These are phyloP conservation scores for Solanum lignicaule DNA, from an alignment of 257 asterid species.

Conservation along the genomic window DNA sequence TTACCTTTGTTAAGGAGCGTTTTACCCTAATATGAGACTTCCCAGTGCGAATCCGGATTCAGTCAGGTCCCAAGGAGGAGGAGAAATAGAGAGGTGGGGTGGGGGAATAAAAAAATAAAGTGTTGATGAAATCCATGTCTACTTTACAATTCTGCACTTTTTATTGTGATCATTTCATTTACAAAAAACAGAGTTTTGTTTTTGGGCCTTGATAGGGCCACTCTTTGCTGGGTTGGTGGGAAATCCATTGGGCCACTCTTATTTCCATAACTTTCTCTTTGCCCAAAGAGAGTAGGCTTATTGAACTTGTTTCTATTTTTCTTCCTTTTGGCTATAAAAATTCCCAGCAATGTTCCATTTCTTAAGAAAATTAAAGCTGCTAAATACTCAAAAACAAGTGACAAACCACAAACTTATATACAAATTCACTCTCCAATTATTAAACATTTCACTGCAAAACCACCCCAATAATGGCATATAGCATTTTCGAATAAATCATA, in stretches of 20 bases:
- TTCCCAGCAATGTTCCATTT: background rate
- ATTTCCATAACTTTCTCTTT: background rate
- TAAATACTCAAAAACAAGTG: background rate
- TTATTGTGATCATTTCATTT: background rate
- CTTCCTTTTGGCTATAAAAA: background rate
- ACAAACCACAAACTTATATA: background rate
- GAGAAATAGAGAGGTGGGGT: background rate
- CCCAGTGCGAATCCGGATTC: accelerated
- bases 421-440: background rate
- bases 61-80: background rate
- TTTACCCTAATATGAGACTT: too few species aligned
- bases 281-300: background rate
- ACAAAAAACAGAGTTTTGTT: background rate
- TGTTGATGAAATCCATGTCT: background rate
- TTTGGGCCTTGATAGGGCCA: background rate
- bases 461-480: background rate
- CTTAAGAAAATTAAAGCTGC: background rate
- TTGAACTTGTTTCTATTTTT: background rate
- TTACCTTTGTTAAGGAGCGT: too few species aligned
- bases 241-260: background rate
- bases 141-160: background rate
- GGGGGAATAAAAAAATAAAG: background rate
- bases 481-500: background rate
- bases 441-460: background rate
- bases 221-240: background rate